Evolutionary conservation across 1,284 basidiomycete species (phyloP), one percentile per base, ranked within the genome.

Genomic region (Tilletia walkeri): DNA sequence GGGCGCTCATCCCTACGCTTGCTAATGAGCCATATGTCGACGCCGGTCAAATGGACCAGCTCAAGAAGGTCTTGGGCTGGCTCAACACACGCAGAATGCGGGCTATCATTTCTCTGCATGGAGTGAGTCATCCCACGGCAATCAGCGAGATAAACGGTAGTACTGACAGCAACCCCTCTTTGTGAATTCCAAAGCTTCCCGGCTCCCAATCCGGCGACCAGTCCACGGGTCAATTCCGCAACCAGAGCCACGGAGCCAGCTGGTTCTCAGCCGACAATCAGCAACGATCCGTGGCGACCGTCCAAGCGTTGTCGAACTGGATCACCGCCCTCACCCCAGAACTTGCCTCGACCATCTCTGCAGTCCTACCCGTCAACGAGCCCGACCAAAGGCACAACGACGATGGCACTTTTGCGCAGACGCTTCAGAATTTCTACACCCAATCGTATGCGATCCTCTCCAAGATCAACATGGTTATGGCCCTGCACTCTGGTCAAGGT

Each of bases 21-120:
- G 69, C 71, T 7, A 68, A 63, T 30, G 77, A 78, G 72, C 80
- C 77, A 2, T 82, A 79, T 67, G 59, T 73, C 36, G 76, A 74
- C 54, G 68, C 76, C 4, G 73, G 72, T 10, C 78, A 80, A 66
- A 67, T 72, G 18, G 73, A 77, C 59, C 78, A 79, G 70, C 70
- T 82, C 53, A 69, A 77, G 67, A 76, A 76, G 74, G 72, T 77
- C 72, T 72, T 79, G 65, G 67, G 74, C 65, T 83, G 80, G 82
- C 75, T 78, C 77, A 81, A 85, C 73, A 71, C 71, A 18, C 80
- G 84, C 49, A 76, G 76, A 65, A 85, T 86, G 79, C 85, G 85
- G 70, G 82, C 84, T 47, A 74, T 85, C 72, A 78, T 86, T 63
- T 85, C 86, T 69, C 72, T 85, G 39, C 85, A 86, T 75, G 85